Percentiles rank a stretch among this genome's conserved stretches.
Evolutionary conservation across 2,329 filamentous ascomycete genomes (phyloP).

Genomic region (Pseudogymnoascus sp.): DNA sequence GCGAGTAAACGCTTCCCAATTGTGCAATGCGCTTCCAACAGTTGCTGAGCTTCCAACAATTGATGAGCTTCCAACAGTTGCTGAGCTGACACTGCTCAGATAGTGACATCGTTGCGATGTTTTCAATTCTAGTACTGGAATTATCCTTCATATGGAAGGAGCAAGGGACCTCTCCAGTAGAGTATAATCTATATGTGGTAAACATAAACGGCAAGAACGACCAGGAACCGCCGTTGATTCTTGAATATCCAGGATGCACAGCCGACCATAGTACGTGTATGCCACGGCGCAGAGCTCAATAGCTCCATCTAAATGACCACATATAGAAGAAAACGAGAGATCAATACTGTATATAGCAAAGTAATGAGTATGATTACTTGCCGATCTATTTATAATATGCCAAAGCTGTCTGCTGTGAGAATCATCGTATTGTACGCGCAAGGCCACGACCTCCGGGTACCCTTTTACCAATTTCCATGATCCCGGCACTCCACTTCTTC

Average conservation of each 20-base stretch:
- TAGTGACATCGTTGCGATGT: not conserved
- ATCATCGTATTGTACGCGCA: slow-evolving; percentile 1
- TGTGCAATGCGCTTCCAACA: not conserved
- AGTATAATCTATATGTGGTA: not conserved
- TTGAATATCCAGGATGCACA: not conserved
- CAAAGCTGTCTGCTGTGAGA: not conserved
- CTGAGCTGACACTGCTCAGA: not conserved
- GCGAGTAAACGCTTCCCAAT: not conserved
- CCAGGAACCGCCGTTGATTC: not conserved
- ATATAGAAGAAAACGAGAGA: not conserved
- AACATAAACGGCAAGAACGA: not conserved
- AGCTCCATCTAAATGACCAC: not conserved
- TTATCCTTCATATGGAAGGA: not conserved
- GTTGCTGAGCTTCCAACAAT: not conserved
- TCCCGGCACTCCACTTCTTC: slow-evolving; percentile 6
- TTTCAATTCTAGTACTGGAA: not conserved
- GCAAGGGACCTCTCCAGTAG: not conserved
- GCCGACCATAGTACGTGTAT: not conserved
- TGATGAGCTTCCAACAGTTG: not conserved
- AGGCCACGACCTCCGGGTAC: not conserved
- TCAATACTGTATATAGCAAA: not conserved
- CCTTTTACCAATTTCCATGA: slow-evolving; percentile 4
- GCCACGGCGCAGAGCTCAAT: not conserved
- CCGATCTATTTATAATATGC: not conserved
- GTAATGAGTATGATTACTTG: not conserved